phyloP scores from a whole-genome alignment of 345 rosid species.

The Salix purpurea region DNA sequence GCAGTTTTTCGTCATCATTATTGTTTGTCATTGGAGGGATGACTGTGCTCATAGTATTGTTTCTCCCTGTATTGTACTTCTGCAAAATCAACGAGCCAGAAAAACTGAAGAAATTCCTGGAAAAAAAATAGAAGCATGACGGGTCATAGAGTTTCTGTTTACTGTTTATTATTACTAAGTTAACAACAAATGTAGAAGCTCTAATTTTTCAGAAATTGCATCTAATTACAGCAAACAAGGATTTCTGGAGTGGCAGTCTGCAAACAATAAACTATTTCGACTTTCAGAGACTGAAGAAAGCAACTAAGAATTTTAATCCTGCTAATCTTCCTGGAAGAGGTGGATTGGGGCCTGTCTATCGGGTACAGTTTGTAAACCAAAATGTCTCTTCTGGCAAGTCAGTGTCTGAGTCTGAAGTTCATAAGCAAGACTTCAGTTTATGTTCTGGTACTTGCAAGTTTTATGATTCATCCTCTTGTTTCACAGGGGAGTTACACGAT shows the following conservation, averaged over 20 bases:
- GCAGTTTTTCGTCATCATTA: conserved; percentile 12
- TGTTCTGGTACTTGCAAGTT: neutral
- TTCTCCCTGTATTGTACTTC: conserved; percentile 22
- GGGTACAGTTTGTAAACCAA: conserved; percentile 27
- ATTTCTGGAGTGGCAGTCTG: conserved; percentile 44
- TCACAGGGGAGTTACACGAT: conserved; percentile 48
- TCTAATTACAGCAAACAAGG: conserved; percentile 26
- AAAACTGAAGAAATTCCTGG: conserved; percentile 10
- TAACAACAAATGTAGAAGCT: neutral
- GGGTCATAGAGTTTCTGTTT: conserved; percentile 11
- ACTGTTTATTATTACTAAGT: no score
- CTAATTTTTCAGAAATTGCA: neutral
- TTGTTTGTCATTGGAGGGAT: conserved; percentile 34
- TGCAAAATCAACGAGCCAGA: conserved; percentile 28
- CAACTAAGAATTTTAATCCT: conserved; percentile 52
- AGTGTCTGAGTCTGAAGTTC: neutral
- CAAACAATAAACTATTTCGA: conserved; percentile 44
- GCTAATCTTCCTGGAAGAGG: conserved; percentile 56
- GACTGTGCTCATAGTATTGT: conserved; percentile 25
- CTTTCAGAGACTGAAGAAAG: conserved; percentile 52
- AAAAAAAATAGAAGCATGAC: neutral
- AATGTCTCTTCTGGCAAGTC: neutral
- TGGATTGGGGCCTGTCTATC: conserved; percentile 65
- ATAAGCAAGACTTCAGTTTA: neutral
- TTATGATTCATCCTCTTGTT: neutral